Evolutionary conservation across 2,329 filamentous ascomycete genomes (phyloP).

Genomic region (Alternaria sp.): DNA sequence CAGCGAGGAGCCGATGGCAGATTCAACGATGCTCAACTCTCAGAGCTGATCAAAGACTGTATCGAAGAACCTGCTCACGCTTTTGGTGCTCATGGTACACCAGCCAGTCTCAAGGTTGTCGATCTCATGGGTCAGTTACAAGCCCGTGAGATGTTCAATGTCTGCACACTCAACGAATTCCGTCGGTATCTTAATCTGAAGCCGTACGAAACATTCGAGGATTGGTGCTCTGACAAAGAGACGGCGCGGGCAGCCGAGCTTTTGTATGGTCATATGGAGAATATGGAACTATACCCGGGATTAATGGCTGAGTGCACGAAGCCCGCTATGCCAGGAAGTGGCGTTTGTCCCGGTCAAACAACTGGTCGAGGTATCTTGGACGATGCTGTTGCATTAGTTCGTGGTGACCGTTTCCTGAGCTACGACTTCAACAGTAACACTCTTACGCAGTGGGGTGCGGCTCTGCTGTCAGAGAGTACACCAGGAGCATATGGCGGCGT

Average conservation of each 20-base stretch:
- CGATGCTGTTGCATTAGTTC: constrained; percentile 77
- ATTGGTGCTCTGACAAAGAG: constrained; percentile 80
- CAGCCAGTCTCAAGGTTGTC: constrained; percentile 74
- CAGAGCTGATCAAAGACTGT: constrained; percentile 69
- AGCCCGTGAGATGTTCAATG: constrained; percentile 74
- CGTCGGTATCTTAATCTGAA: constrained; percentile 82
- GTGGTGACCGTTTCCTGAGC: constrained; percentile 80
- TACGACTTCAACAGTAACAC: constrained; percentile 64
- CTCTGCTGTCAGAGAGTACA: constrained; percentile 51
- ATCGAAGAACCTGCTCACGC: constrained; percentile 73
- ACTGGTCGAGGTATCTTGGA: constrained; percentile 78
- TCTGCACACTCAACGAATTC: constrained; percentile 84
- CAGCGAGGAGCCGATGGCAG: constrained; percentile 70
- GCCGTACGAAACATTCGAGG: constrained; percentile 78
- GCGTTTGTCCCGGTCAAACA: constrained; percentile 73
- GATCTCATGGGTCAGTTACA: constrained; percentile 83
- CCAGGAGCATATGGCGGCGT: constrained; percentile 59
- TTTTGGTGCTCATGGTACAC: constrained; percentile 72
- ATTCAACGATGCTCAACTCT: constrained; percentile 79
- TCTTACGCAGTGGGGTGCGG: constrained; percentile 60
- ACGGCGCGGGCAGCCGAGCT: constrained; percentile 67
- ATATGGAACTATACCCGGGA: constrained; percentile 83
- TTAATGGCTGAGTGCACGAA: constrained; percentile 79
- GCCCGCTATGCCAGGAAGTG: constrained; percentile 73
- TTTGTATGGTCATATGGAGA: constrained; percentile 77